Percentiles rank a stretch among this genome's conserved stretches.
Evolutionary conservation across 139 green algal species (phyloP).

Genomic region (Edaphochlamys debaryana): DNA sequence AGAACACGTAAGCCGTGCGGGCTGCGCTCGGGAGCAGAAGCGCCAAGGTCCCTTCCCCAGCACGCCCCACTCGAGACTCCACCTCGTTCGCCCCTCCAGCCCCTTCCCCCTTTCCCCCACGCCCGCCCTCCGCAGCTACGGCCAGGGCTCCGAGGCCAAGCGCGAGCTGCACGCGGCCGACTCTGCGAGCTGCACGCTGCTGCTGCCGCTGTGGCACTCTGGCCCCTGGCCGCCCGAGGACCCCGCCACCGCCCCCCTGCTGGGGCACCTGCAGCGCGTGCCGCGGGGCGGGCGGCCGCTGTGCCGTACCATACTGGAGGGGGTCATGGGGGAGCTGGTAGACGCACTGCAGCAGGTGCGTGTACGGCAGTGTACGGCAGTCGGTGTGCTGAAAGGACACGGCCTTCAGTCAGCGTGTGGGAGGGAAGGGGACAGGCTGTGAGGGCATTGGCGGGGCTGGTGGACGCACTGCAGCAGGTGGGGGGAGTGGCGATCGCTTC

Average conservation of each 20-base stretch:
- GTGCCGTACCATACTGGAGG: conserved; percentile 16
- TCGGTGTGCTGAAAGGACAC: too few species aligned
- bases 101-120: too few species aligned
- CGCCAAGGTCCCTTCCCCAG: too few species aligned
- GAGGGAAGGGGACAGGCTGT: too few species aligned
- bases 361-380: too few species aligned
- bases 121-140: neutral
- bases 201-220: conserved; percentile 29
- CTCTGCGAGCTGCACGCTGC: neutral
- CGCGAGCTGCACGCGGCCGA: conserved; percentile 8
- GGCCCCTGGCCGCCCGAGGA: conserved; percentile 4
- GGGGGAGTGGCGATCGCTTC: too few species aligned
- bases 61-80: too few species aligned
- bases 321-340: conserved; percentile 19
- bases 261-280: conserved; percentile 7
- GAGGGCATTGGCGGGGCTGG: conserved; percentile 10
- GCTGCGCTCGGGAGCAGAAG: too few species aligned
- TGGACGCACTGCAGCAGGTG: conserved; percentile 13
- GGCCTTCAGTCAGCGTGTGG: too few species aligned
- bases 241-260: neutral
- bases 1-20: too few species aligned
- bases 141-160: neutral
- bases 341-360: conserved; percentile 8
- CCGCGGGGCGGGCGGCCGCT: conserved; percentile 8
- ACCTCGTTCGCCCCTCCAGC: too few species aligned